Evolutionary conservation across 2,329 filamentous ascomycete genomes (phyloP).

Genomic region (Trichophyton schoenleinii): DNA sequence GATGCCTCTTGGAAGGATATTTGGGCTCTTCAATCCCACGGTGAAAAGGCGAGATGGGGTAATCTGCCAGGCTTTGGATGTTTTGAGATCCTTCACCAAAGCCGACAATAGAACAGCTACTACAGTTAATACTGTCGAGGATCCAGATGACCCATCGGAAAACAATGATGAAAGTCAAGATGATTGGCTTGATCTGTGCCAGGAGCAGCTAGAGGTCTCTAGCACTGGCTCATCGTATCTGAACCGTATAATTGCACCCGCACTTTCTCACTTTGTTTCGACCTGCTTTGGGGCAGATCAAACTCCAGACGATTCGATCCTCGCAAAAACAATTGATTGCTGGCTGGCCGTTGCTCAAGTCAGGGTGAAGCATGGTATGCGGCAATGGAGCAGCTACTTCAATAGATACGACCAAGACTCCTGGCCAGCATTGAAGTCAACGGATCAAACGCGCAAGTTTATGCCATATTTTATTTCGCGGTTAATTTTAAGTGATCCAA

Average conservation of each 20-base stretch:
- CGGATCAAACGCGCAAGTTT: conserved; percentile 37
- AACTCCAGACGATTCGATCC: conserved; percentile 41
- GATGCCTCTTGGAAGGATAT: conserved; percentile 33
- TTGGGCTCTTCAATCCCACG: conserved; percentile 42
- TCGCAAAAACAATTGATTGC: conserved; percentile 41
- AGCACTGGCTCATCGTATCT: conserved; percentile 23
- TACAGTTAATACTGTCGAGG: conserved; percentile 14
- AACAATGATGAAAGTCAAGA: conserved; percentile 51
- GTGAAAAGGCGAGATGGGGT: conserved; percentile 33
- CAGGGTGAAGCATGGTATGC: conserved; percentile 35
- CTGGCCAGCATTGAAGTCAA: conserved; percentile 35
- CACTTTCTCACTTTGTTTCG: conserved; percentile 44
- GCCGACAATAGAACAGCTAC: conserved; percentile 19
- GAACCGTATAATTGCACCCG: conserved; percentile 35
- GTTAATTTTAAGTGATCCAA: conserved; percentile 32
- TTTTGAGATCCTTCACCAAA: conserved; percentile 33
- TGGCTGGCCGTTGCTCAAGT: conserved; percentile 42
- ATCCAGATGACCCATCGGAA: conserved; percentile 18
- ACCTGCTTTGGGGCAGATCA: conserved; percentile 50
- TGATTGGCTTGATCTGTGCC: conserved; percentile 44
- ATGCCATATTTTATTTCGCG: conserved; percentile 34
- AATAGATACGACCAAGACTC: conserved; percentile 41
- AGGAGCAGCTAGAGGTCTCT: conserved; percentile 23
- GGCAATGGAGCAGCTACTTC: conserved; percentile 46
- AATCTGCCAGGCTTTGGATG: conserved; percentile 39